phyloP scores from a whole-genome alignment of 1,284 basidiomycete species.

The Cronartium ribicola region DNA sequence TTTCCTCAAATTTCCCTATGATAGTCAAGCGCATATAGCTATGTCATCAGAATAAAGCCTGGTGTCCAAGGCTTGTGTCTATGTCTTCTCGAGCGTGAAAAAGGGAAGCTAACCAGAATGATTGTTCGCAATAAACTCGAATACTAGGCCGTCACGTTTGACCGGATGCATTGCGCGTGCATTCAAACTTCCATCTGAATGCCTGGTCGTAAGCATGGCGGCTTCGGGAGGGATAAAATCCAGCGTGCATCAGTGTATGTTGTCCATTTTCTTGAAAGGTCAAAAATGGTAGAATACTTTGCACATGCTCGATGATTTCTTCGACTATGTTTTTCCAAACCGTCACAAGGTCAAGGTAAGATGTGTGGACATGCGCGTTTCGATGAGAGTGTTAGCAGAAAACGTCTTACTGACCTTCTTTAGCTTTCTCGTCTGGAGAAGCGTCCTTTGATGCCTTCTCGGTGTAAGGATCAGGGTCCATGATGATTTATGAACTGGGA shows the following conservation, averaged over 20 bases:
- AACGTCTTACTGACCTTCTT: constrained; percentile 22
- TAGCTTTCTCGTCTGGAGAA: constrained; percentile 19
- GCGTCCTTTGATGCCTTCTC: constrained; percentile 31
- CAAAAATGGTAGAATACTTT: constrained; percentile 6
- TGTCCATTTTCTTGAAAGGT: not conserved
- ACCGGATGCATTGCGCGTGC: constrained; percentile 76
- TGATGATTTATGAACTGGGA: not conserved
- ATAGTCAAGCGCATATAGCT: constrained; percentile 45
- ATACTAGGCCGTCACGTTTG: constrained; percentile 52
- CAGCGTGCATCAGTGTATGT: not conserved
- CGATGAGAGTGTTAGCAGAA: not conserved
- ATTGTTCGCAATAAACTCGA: constrained; percentile 73
- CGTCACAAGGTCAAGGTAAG: not conserved
- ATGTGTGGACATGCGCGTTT: not conserved
- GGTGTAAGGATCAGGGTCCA: constrained; percentile 35
- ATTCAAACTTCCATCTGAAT: constrained; percentile 70
- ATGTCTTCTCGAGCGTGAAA: not conserved
- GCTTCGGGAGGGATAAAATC: constrained; percentile 44
- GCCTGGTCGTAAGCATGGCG: constrained; percentile 75
- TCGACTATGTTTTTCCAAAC: constrained; percentile 4
- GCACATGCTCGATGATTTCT: constrained; percentile 17
- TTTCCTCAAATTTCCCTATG: constrained; percentile 32
- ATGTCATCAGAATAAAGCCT: constrained; percentile 34
- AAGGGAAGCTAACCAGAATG: constrained; percentile 63
- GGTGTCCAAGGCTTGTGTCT: not conserved